phyloP scores from a whole-genome alignment of 306 rosid species.

The Corylus americana region DNA sequence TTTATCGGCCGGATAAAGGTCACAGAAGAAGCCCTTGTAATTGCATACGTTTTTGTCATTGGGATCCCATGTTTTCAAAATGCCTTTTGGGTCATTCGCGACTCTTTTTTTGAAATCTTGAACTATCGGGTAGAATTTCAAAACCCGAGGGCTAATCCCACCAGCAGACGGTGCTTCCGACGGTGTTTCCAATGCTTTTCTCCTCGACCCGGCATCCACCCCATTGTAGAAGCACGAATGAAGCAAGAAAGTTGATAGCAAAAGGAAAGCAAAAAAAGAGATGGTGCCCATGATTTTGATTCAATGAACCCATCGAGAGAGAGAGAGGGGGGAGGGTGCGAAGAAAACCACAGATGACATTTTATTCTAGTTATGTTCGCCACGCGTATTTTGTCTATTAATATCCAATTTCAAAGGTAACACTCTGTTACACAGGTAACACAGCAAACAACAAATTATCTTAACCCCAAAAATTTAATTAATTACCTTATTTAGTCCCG shows the following conservation, averaged over 20 bases:
- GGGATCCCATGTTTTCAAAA: slow-evolving; percentile 29
- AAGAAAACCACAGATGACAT: no score
- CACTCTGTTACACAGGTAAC: no score
- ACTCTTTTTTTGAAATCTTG: neutral
- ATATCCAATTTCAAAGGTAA: no score
- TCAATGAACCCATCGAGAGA: no score
- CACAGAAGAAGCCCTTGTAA: slow-evolving; percentile 40
- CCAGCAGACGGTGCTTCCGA: neutral
- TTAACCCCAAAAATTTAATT: no score
- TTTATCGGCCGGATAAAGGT: neutral
- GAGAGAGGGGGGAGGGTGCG: no score
- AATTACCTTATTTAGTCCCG: no score
- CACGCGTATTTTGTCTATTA: no score
- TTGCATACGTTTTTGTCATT: neutral
- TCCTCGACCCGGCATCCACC: slow-evolving; percentile 14
- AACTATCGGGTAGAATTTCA: slow-evolving; percentile 29
- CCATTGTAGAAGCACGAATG: neutral
- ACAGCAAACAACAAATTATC: no score
- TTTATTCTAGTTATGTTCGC: no score
- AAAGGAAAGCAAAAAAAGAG: slow-evolving; percentile 20
- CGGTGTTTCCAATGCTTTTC: slow-evolving; percentile 37
- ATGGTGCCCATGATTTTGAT: slow-evolving; percentile 23
- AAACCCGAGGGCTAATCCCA: slow-evolving; percentile 12
- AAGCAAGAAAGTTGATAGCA: slow-evolving; percentile 21
- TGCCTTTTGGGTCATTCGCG: slow-evolving; percentile 8